Evolutionary conservation across 2,329 filamentous ascomycete species (phyloP), one percentile per base, ranked within the genome.

Genomic region (Cadophora gregata): DNA sequence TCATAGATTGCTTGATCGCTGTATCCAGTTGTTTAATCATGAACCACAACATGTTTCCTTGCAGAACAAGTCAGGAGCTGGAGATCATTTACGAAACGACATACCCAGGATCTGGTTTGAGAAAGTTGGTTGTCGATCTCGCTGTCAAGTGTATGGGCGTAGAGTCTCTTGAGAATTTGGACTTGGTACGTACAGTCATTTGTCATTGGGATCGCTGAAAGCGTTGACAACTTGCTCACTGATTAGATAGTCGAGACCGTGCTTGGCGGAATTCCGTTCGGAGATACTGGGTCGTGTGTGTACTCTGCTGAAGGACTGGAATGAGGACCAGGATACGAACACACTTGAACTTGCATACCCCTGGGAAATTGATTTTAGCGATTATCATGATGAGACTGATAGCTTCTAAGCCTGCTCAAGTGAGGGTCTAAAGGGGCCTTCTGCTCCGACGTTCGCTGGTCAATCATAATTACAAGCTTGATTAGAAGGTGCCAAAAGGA

Each of bases 21-120:
- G 4, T 31, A 12, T 56, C 51, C 9, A 19, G 24, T 3, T 21
- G n/a, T 56, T 29, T 56, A 6, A n/a, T 56, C 8, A 56, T 36
- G 19, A 7, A 12, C 16, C 31, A 33, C 51, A 36, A 56, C 1
- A 21, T 24, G 9, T 56, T 56, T 24, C 51, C 51, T 1, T 36
- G 29, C 29, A 29, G 51, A 7, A 56, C 29, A 1, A 5, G 21
- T 24, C 29, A 56, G 10, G 51, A 33, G 6, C 29, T 56, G 6
- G 51, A 33, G 19, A 33, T 16, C 14, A 31, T 56, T n/a, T 56
- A 56, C 29, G 19, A 56, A 33, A 36, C 51, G 21, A 56, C 51
- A 6, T 1, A 33, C 1, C 16, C 16, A 1, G 29, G 51, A 56
- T 56, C 51, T 4, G 29, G 51, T 8, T 10, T 56, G 19, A 56